Conservation (phyloP, 2,329 filamentous ascomycete genomes). For the Monosporascus cannonballus region DNA sequence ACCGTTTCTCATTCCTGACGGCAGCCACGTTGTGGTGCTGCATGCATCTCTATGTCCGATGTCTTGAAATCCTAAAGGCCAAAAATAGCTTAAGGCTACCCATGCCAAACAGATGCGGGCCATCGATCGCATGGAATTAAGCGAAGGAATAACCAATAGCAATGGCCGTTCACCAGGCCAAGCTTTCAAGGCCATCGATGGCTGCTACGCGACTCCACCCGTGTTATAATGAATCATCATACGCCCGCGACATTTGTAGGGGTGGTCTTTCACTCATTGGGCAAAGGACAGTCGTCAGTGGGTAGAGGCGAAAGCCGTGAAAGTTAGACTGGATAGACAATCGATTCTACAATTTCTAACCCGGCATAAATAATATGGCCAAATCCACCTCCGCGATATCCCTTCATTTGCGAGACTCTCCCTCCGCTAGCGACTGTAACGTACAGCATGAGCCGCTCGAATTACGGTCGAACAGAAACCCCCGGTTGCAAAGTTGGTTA, state of each 20-base stretch:
- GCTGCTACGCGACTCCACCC: background rate
- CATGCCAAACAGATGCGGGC: background rate
- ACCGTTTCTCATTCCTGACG: background rate
- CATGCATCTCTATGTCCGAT: background rate
- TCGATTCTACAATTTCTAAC: too few species aligned
- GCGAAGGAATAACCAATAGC: slow-evolving; percentile 5
- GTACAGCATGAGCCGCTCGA: too few species aligned
- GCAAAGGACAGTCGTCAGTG: too few species aligned
- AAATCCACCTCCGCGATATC: too few species aligned
- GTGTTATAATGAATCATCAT: background rate
- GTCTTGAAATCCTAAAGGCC: background rate
- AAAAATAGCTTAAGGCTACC: background rate
- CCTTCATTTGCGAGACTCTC: too few species aligned
- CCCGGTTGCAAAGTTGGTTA: too few species aligned
- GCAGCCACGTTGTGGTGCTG: background rate
- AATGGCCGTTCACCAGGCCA: background rate
- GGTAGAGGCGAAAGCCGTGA: too few species aligned
- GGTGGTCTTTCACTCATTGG: too few species aligned
- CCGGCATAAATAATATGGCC: too few species aligned
- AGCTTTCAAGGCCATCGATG: slow-evolving; percentile 1
- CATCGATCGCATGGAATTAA: background rate
- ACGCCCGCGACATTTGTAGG: background rate
- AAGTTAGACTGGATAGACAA: too few species aligned
- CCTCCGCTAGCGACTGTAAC: too few species aligned
- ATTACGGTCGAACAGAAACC: too few species aligned